Evolutionary conservation across 2,329 filamentous ascomycete species (phyloP), one percentile per base, ranked within the genome.

Genomic region (Eurotiales sp.): DNA sequence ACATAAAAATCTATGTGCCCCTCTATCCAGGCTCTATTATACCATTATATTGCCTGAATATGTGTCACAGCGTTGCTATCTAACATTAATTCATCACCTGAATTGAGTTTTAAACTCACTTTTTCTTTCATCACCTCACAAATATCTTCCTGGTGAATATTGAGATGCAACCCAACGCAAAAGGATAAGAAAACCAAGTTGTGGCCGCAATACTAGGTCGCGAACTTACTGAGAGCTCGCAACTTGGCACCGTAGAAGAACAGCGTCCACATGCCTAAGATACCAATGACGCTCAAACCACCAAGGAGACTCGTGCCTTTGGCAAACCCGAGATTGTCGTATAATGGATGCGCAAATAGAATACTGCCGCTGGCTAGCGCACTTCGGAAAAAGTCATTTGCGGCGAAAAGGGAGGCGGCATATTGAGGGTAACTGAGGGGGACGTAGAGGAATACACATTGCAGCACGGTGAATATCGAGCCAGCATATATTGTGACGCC

Each of bases 371-470:
- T 58, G 21, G 67, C 68, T 19, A 69, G 51, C 1, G 60, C 55
- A 48, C 61, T 63, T 1, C 66, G 55, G 15, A 52, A 59, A 23
- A 68, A 64, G 25, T 67, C 65, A 25, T 64, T 69, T 23, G 60
- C 63, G 0, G 67, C 66, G 46, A 70, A 68, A 40, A 71, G 54
- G 36, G 61, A 65, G 2, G 62, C 67, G 3, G 64, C 60, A 32
- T 70, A 70, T 45, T 56, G 58, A 2, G 67, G 67, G 50, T 70
- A 70, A 7, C 59, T 61, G 3, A 64, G 41, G 1, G 66, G 61
- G n/a, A 73, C 60, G 47, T 73, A 72, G 17, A 71, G 55, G 46
- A 72, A 70, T 32, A 73, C 57, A 54, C 64, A 72, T 61, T 77
- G 74, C 57, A 74, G 65, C 17, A 75, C 56, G 47, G 74, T 57